Evolutionary conservation across 768 basidiomycete species (phyloP).

Genomic region (Rhodotorula kratochvilovae): DNA sequence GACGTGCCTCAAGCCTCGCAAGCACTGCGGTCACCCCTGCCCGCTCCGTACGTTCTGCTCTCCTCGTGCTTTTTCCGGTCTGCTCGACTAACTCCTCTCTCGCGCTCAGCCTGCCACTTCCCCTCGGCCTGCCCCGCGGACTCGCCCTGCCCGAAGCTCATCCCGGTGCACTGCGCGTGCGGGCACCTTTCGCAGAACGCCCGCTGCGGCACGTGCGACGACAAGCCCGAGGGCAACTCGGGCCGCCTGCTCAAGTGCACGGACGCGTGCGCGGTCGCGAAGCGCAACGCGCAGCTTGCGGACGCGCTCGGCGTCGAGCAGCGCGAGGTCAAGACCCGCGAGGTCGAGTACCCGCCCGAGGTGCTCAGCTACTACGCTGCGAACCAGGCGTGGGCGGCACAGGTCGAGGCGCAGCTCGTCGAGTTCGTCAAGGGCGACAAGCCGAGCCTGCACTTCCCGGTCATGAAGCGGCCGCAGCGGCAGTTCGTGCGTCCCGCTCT

Average conservation of each 20-base stretch:
- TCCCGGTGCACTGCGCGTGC: constrained; percentile 91
- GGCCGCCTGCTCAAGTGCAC: constrained; percentile 64
- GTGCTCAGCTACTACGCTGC: constrained; percentile 31
- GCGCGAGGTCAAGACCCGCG: constrained; percentile 49
- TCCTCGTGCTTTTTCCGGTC: background rate
- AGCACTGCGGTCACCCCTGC: constrained; percentile 47
- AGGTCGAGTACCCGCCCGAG: constrained; percentile 44
- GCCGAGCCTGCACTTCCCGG: constrained; percentile 67
- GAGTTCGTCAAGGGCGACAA: constrained; percentile 70
- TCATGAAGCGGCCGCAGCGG: constrained; percentile 71
- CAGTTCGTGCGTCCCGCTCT: constrained; percentile 60
- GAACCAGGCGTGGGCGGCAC: constrained; percentile 63
- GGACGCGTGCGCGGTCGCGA: constrained; percentile 74
- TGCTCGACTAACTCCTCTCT: background rate
- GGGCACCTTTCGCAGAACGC: constrained; percentile 72
- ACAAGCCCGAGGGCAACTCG: constrained; percentile 44
- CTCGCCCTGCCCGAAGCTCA: constrained; percentile 77
- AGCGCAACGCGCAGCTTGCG: constrained; percentile 80
- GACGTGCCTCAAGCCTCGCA: constrained; percentile 78
- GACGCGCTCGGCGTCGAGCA: constrained; percentile 82
- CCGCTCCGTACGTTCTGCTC: constrained; percentile 12
- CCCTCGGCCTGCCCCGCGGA: constrained; percentile 77
- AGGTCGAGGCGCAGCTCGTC: constrained; percentile 65
- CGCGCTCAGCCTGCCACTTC: constrained; percentile 74
- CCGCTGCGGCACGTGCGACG: constrained; percentile 74